Percentiles rank a stretch among this genome's conserved stretches.
phyloP scores from a whole-genome alignment of 257 asterid species.

The Gentiana dahurica region DNA sequence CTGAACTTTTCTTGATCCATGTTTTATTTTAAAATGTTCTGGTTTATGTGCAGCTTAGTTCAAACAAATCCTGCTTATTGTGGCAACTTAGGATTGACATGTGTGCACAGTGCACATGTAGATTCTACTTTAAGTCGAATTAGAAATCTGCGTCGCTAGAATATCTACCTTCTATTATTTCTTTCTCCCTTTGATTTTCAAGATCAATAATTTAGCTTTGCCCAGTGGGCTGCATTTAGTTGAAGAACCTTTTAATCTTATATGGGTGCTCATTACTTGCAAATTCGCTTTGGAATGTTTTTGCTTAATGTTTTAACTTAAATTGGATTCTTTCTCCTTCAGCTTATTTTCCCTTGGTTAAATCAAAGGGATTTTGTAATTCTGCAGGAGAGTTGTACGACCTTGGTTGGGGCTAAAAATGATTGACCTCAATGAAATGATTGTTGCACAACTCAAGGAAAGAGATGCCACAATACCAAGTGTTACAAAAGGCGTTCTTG shows the following conservation, averaged over 20 bases:
- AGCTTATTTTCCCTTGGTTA: neutral
- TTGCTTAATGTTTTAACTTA: neutral
- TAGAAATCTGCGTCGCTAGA: too few species aligned
- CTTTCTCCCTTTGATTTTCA: neutral
- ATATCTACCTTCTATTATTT: neutral
- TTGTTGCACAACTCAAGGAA: slow-evolving; percentile 72
- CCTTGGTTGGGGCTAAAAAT: slow-evolving; percentile 93
- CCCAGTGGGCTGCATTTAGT: neutral
- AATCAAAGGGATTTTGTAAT: slow-evolving; percentile 6
- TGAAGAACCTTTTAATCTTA: neutral
- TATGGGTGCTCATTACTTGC: neutral
- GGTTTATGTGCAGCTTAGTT: too few species aligned
- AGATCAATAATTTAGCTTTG: neutral
- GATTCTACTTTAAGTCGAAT: too few species aligned
- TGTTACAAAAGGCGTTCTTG: slow-evolving; percentile 63
- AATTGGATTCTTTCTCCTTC: neutral
- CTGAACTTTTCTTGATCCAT: neutral
- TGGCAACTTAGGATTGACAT: too few species aligned
- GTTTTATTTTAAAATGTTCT: neutral
- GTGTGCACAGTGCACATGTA: too few species aligned
- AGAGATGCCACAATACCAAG: slow-evolving; percentile 55
- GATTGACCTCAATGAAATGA: slow-evolving; percentile 82
- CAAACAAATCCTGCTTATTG: too few species aligned
- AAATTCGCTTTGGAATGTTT: too few species aligned
- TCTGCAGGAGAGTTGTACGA: slow-evolving; percentile 84